Base-by-base conservation (phyloP, 331 rosid species). In the Saraca asoca region DNA sequence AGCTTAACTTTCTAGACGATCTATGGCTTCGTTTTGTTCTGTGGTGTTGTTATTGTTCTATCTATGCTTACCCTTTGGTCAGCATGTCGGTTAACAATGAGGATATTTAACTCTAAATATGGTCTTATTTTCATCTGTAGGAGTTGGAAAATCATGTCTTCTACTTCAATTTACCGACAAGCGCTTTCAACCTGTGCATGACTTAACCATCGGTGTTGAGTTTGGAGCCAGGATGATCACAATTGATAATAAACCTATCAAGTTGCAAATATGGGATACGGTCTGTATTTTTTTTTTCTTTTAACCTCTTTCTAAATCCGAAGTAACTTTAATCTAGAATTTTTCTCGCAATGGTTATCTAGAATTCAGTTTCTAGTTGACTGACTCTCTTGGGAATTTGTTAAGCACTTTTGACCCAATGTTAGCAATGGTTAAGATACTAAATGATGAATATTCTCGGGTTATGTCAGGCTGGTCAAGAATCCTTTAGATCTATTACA, bases 211-310 rank as follows among this genome's bases (percentile, higher is more conserved):
- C 5, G 99, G 99, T 70, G 99, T 94, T 51, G 99, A 94, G 78
- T 94, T 94, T 29, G 99, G 99, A 43, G 97, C 99, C 39, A 77
- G 99, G 89, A 94, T 94, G 97, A 94, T 94, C 82, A 90, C 95
- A 4, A 94, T 94, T 57, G 99, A 94, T 57, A 94, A 86, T 74
- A 94, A 94, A 76, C 95, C 99, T 10, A 90, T 94, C 78, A 94
- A 94, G 77, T 87, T 94, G 65, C 99, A 94, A 87, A 94, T 94
- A 68, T 94, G 99, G 99, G 99, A 94, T 72, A 94, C 99, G 86
- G 99, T 90, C 59, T 68, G 89, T 81, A 7, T 5, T 39, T 7
- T 9, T 49, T 41, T 55, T 0, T 7, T 5, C 11, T 78, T 45
- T 18, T 18, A 24, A 3, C 31, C 3, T 24, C 3, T 24, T 24